phyloP scores from a whole-genome alignment of 108 stramenopile genomes.

The Skeletonema tropicum region DNA sequence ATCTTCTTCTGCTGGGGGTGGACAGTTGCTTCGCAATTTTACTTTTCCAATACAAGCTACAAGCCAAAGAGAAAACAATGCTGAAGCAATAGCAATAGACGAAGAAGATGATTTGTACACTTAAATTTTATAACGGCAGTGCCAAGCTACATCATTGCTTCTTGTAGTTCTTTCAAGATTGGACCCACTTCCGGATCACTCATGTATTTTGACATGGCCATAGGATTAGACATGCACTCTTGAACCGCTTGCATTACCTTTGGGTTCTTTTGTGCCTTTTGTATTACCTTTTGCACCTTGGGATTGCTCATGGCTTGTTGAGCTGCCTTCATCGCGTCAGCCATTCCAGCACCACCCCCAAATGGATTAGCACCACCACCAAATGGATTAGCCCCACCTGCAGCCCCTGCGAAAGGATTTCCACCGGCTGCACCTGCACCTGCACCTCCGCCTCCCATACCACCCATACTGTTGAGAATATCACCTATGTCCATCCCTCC shows the following conservation, averaged over 20 bases:
- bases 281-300: slow-evolving; percentile 69
- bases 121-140: slow-evolving; percentile 8
- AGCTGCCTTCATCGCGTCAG: slow-evolving; percentile 67
- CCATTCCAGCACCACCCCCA: slow-evolving; percentile 57
- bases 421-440: slow-evolving; percentile 19
- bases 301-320: slow-evolving; percentile 87
- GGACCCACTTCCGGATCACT: slow-evolving; percentile 82
- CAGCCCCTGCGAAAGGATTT: slow-evolving; percentile 37
- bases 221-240: slow-evolving; percentile 89
- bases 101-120: slow-evolving; percentile 62
- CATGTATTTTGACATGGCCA: slow-evolving; percentile 77
- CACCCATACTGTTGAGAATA: slow-evolving; percentile 80
- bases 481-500: slow-evolving; percentile 71
- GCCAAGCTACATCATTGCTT: slow-evolving; percentile 44
- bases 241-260: slow-evolving; percentile 73
- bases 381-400: slow-evolving; percentile 14
- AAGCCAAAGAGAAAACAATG: slow-evolving; percentile 6
- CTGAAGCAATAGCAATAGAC: slow-evolving; percentile 30
- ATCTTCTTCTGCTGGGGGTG: neutral
- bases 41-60: slow-evolving; percentile 36
- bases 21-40: slow-evolving; percentile 40
- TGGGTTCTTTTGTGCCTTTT: slow-evolving; percentile 71
- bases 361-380: slow-evolving; percentile 51
- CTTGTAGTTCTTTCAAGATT: slow-evolving; percentile 68
- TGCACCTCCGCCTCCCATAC: slow-evolving; percentile 30